Conservation (phyloP, 2,329 filamentous ascomycete genomes). For the Aspergillus novofumigatus region DNA sequence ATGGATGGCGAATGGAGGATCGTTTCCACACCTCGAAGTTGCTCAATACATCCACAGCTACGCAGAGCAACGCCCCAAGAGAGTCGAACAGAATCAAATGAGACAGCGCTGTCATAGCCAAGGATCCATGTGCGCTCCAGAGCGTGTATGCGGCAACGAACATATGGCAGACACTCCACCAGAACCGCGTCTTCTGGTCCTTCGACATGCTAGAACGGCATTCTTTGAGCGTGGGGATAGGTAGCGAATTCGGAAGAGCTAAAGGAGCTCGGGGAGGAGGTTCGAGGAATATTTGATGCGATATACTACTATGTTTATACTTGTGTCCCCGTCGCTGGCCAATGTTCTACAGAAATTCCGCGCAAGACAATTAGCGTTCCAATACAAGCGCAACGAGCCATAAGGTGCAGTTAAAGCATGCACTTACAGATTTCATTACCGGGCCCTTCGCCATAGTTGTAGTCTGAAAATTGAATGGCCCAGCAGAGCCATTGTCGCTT, state of each 20-base stretch:
- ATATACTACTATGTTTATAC: conserved; percentile 96
- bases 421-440: conserved; percentile 64
- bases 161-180: conserved; percentile 88
- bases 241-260: conserved; percentile 84
- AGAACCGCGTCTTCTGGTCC: conserved; percentile 76
- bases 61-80: conserved; percentile 83
- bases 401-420: background rate
- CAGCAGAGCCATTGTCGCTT: conserved; percentile 33
- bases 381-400: background rate
- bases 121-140: conserved; percentile 77
- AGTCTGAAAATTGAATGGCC: conserved; percentile 92
- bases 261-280: conserved; percentile 80
- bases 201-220: conserved; percentile 85
- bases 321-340: conserved; percentile 91
- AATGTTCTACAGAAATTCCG: conserved; percentile 59
- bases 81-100: conserved; percentile 95
- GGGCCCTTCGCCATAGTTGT: conserved; percentile 70
- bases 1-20: conserved; percentile 87
- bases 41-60: conserved; percentile 83
- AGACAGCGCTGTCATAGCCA: conserved; percentile 87
- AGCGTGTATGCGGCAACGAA: conserved; percentile 79
- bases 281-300: conserved; percentile 94
- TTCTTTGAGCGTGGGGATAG: conserved; percentile 83
- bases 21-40: conserved; percentile 98
- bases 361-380: conserved; percentile 12